Percentiles rank a stretch among this genome's conserved stretches.
These are phyloP conservation scores for Thymus mandschuricus DNA, from an alignment of 257 asterid genomes.

Conservation along the genomic window DNA sequence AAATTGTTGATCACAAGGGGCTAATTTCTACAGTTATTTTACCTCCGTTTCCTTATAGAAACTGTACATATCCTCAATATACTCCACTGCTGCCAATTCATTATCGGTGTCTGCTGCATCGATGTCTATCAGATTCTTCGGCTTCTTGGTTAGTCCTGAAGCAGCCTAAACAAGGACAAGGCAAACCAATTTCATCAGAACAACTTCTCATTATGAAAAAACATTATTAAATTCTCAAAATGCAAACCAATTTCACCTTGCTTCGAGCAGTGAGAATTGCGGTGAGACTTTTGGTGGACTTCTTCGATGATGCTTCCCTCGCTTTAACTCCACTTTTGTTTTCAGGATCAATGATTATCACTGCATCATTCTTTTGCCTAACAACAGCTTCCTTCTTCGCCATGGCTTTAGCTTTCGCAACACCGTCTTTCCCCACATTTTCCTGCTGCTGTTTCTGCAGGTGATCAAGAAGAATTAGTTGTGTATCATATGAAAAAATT, in stretches of 20 bases:
- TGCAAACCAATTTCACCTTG: conserved; percentile 41
- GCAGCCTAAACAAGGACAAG: conserved; percentile 44
- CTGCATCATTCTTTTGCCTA: conserved; percentile 38
- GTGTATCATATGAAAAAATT: not conserved
- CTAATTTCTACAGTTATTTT: not conserved
- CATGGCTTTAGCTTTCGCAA: conserved; percentile 35
- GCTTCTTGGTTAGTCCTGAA: conserved; percentile 50
- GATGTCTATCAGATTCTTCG: conserved; percentile 45
- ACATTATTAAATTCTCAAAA: not conserved
- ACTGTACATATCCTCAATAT: conserved; percentile 67
- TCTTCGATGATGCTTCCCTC: conserved; percentile 40
- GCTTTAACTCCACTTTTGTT: conserved; percentile 30
- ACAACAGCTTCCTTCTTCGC: conserved; percentile 35
- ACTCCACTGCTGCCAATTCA: conserved; percentile 73
- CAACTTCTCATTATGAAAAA: not conserved
- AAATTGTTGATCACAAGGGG: not conserved
- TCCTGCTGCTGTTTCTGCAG: conserved; percentile 55
- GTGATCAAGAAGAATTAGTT: not conserved
- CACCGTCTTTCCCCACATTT: conserved; percentile 37
- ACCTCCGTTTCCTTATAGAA: conserved; percentile 66
- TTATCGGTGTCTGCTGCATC: conserved; percentile 57
- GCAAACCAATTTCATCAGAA: not conserved
- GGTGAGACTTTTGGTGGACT: conserved; percentile 52
- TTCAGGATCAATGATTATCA: conserved; percentile 38
- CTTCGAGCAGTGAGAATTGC: conserved; percentile 77